Percentiles rank a stretch among this genome's conserved stretches.
phyloP scores from a whole-genome alignment of 441 rosid genomes.

The Syzygium malaccense region DNA sequence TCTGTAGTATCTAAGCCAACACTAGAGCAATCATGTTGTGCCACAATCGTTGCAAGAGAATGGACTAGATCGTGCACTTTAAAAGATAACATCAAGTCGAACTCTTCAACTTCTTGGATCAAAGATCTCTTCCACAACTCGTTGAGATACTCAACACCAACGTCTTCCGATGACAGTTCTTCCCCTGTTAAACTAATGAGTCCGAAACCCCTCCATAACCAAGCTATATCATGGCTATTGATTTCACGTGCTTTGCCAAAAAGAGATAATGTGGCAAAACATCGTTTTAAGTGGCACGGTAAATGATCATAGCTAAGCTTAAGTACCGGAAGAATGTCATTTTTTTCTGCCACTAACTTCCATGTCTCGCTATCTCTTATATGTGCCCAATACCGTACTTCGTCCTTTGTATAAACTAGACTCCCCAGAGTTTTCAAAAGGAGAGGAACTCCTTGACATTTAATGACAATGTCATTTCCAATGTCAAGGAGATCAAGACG shows the following conservation, averaged over 20 bases:
- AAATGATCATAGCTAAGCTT: neutral
- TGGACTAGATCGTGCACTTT: neutral
- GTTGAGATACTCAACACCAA: no score
- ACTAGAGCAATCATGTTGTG: neutral
- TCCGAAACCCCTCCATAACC: no score
- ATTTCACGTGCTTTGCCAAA: rapidly evolving
- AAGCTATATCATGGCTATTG: rapidly evolving
- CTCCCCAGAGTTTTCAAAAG: no score
- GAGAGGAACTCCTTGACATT: no score
- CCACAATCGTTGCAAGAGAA: neutral
- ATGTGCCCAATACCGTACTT: no score
- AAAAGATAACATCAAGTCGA: rapidly evolving
- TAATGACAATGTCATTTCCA: no score
- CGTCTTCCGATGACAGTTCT: neutral
- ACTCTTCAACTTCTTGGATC: neutral
- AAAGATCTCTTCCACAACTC: neutral
- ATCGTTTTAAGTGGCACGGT: no score
- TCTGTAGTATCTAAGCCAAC: neutral
- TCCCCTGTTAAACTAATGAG: neutral
- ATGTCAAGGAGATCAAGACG: no score
- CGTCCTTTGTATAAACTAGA: no score
- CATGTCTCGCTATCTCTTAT: no score
- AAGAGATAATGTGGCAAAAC: neutral
- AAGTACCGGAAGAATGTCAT: rapidly evolving
- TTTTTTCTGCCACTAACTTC: rapidly evolving